phyloP scores from a whole-genome alignment of 768 basidiomycete species.

The Peribolospora baueri region DNA sequence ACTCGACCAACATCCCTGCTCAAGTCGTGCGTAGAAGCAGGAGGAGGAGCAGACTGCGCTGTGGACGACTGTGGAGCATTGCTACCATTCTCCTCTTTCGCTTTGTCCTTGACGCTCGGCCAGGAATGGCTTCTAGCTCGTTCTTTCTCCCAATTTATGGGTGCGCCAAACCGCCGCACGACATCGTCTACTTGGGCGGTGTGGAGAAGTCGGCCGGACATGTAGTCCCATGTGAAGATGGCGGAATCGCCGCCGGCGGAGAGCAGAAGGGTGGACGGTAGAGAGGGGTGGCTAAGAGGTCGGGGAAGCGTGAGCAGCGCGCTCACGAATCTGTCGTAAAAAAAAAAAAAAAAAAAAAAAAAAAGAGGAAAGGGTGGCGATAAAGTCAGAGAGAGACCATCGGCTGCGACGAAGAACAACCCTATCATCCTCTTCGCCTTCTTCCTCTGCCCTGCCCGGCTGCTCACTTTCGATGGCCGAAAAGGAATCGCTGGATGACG shows the following conservation, averaged over 20 bases:
- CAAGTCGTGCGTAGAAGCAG: not conserved
- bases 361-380: not conserved
- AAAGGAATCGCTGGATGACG: slow-evolving; percentile 60
- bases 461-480: slow-evolving; percentile 55
- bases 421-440: not conserved
- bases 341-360: not conserved
- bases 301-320: slow-evolving; percentile 41
- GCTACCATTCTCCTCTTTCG: not conserved
- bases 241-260: slow-evolving; percentile 70
- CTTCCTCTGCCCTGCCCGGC: not conserved
- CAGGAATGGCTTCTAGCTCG: not conserved
- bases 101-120: slow-evolving; percentile 4
- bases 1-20: not conserved
- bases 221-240: slow-evolving; percentile 60
- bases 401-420: not conserved
- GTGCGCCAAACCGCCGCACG: not conserved
- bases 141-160: too few relatives aligned
- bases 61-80: not conserved
- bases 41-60: not conserved
- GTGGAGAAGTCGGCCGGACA: slow-evolving; percentile 16
- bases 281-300: slow-evolving; percentile 18
- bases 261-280: slow-evolving; percentile 25
- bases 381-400: slow-evolving; percentile 1
- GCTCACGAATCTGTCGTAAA: slow-evolving; percentile 43
- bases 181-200: slow-evolving; percentile 3